These are phyloP conservation scores for Stephanodiscus triporus DNA, from an alignment of 108 stramenopile genomes.

Conservation along the genomic window DNA sequence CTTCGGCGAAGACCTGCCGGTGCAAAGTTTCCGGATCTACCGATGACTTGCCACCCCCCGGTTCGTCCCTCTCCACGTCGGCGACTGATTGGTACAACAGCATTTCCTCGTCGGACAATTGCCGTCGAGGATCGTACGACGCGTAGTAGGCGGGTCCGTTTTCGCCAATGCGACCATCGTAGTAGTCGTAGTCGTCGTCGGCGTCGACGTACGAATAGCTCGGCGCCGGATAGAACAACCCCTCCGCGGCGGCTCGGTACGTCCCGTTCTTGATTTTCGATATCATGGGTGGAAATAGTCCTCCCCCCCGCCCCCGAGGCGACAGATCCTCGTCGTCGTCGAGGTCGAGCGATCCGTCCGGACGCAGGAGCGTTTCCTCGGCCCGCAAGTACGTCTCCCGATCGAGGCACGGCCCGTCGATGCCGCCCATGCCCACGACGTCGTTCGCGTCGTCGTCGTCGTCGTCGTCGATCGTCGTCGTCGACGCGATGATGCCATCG, in stretches of 20 bases:
- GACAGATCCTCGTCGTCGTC: not conserved
- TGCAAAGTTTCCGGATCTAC: slow-evolving; percentile 36
- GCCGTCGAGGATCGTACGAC: not conserved
- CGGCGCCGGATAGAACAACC: slow-evolving; percentile 26
- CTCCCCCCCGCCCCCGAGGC: too few species aligned
- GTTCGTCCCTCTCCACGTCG: slow-evolving; percentile 9
- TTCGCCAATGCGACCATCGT: not conserved
- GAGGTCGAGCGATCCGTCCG: slow-evolving; percentile 22
- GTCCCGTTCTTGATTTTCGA: slow-evolving; percentile 16
- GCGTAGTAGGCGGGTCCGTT: not conserved
- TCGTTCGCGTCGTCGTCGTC: not conserved
- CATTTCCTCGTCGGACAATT: slow-evolving; percentile 30
- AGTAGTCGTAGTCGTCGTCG: not conserved
- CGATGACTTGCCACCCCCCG: not conserved
- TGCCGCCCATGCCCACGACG: not conserved
- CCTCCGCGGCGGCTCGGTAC: slow-evolving; percentile 28
- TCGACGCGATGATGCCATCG: too few species aligned
- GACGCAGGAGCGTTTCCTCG: slow-evolving; percentile 9
- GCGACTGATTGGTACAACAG: slow-evolving; percentile 13
- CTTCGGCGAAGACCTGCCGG: slow-evolving; percentile 44
- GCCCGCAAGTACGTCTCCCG: slow-evolving; percentile 14
- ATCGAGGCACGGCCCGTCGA: slow-evolving; percentile 7
- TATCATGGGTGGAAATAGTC: not conserved
- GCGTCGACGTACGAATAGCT: slow-evolving; percentile 19
- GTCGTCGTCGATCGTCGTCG: slow-evolving; percentile 4